Base-by-base conservation (phyloP, 2,329 filamentous ascomycete species). In the Ceratocystis papillata region DNA sequence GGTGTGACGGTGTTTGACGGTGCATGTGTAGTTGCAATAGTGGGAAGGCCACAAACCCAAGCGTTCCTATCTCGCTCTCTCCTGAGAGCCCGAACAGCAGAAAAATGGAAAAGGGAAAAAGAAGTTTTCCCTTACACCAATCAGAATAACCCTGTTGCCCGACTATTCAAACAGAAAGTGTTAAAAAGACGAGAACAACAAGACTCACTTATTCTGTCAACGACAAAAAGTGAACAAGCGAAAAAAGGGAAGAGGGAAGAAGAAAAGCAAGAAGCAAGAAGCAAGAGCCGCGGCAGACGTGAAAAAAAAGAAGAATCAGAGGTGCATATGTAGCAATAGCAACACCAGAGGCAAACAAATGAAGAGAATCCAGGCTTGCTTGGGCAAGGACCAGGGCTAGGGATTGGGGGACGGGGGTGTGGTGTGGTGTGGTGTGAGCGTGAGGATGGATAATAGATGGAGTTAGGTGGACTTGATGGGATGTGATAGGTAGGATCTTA, bases 11-110 rank as follows among this genome's bases (percentile, higher is more conserved):
- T 53, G 48, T 22, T 10, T 28, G 48, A 15, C 8, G 15, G 48
- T 12, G 48, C 1, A 22, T 50, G n/a, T 22, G 48, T 2, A 22
- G 48, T n/a, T 25, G 20, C 5, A 25, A 25, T 53, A 25, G 22
- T 53, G 22, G 48, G 28, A 59, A 30, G 28, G 55, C 55, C 30
- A 59, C 55, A 37, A 59, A 33, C 30, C 55, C 55, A 59, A 37
- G 55, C 28, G 30, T 59, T 59, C 28, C 33, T 33, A 30, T 59
- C 22, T n/a, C 30, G 17, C n/a, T 59, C 55, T 25, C 28, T 22
- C 33, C 12, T 37, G 12, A n/a, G 17, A 30, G 28, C 25, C 55
- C 28, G 8, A 37, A 30, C 30, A 15, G 55, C 55, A 59, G 30
- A 17, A 25, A 59, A 30, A 59, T 30, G 48, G n/a, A 37, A 37